Conservation (phyloP, 768 basidiomycete species). For the Roridomyces roridus region DNA sequence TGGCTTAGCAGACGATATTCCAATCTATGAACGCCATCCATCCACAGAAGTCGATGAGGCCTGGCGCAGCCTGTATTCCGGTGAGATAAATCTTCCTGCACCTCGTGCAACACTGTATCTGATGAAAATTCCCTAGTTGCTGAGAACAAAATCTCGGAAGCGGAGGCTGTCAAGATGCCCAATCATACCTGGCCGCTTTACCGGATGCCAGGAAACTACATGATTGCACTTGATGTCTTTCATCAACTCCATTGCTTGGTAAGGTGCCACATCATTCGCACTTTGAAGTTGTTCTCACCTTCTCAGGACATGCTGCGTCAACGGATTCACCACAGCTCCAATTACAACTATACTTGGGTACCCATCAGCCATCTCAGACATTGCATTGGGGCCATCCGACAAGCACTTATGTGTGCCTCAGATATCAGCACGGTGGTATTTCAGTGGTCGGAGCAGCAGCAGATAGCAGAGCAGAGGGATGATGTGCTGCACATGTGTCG, state of each 20-base stretch:
- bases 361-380: slow-evolving; percentile 17
- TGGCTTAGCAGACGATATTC: slow-evolving; percentile 23
- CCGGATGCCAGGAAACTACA: slow-evolving; percentile 30
- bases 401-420: slow-evolving; percentile 30
- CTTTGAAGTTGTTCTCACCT: slow-evolving; percentile 1
- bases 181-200: slow-evolving; percentile 32
- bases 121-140: too few relatives aligned
- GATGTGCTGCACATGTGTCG: slow-evolving; percentile 8
- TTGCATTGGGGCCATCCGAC: slow-evolving; percentile 32
- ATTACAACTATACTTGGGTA: slow-evolving; percentile 26
- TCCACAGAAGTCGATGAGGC: slow-evolving; percentile 29
- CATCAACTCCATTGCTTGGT: slow-evolving; percentile 40
- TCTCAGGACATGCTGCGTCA: slow-evolving; percentile 27
- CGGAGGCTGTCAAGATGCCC: slow-evolving; percentile 28
- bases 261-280: slow-evolving; percentile 26
- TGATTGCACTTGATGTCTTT: slow-evolving; percentile 32
- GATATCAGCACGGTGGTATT: slow-evolving; percentile 29
- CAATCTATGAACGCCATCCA: slow-evolving; percentile 9
- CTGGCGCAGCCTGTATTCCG: slow-evolving; percentile 30
- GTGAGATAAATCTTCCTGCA: too few relatives aligned
- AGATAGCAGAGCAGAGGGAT: slow-evolving; percentile 1
- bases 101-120: too few relatives aligned
- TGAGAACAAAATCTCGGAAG: slow-evolving; percentile 20
- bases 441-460: slow-evolving; percentile 3
- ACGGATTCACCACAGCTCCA: slow-evolving; percentile 24